Base-by-base conservation (phyloP, 1,139 yeast species). In the Candida freyschussii region DNA sequence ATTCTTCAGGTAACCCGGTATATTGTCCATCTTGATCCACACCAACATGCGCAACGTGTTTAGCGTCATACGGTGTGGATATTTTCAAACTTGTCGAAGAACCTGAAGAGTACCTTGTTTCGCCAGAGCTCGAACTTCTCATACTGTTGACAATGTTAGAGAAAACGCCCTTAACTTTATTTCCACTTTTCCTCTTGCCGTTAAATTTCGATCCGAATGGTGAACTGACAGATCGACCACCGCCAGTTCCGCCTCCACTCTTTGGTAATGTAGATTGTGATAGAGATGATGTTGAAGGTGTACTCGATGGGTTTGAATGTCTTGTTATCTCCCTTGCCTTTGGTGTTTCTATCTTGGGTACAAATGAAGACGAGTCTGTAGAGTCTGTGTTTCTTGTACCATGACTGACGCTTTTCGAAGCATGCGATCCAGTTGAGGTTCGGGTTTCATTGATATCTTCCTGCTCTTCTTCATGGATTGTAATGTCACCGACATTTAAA, bases 31-130 rank as follows among this genome's bases (percentile, higher is more conserved):
- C 80, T 17, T 69, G 61, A 56, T 89, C 91, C 39, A 83, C 80
- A 15, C 95, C 96, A 10, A 91, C 97, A 57, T 91, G 97, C 4
- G 94, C 86, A 25, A 86, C 83, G 54, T 87, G 95, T 50, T 85
- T 81, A 19, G 94, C 84, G 53, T 85, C 87, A 57, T 81, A 86
- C 0, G 97, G 97, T 1, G 87, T 80, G 22, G 95, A 83, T 32
- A 91, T 87, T 47, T 78, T 79, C 59, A 81, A 65, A 56, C 45
- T 17, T 30, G 27, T 39, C 36, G 47, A 68, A 53, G 59, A 47
- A 21, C 47, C 44, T 3, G 45, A 37, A 3, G 57, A 44, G 27
- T 37, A 42, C 30, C 51, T 46, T 27, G 43, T 47, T n/a, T 41
- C 41, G 22, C 32, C 34, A n/a, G 47, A 37, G 15, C 49, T 47